These are phyloP conservation scores for Cytospora chrysosperma DNA, from an alignment of 2,329 filamentous ascomycete species.

Conservation along the genomic window DNA sequence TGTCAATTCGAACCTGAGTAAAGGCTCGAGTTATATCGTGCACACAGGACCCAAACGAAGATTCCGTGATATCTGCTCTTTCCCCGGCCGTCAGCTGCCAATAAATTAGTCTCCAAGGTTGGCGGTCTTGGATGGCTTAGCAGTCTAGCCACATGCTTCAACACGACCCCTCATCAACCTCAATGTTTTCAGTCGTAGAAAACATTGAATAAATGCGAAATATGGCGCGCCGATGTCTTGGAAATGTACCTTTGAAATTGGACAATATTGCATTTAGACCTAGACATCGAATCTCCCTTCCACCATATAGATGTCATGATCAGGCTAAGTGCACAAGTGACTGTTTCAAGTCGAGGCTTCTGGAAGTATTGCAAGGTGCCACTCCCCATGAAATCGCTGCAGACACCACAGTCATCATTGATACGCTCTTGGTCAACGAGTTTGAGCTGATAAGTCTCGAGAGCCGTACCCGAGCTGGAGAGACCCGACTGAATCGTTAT, in stretches of 20 bases:
- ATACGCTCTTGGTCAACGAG: not conserved
- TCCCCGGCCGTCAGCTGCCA: not conserved
- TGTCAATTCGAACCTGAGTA: too few species aligned
- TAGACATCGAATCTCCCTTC: not conserved
- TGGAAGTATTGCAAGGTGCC: not conserved
- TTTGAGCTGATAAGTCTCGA: not conserved
- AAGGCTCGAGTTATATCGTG: too few species aligned
- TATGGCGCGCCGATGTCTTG: not conserved
- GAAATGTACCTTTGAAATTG: constrained; percentile 1
- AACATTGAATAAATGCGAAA: too few species aligned
- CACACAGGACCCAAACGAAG: too few species aligned
- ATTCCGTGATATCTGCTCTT: not conserved
- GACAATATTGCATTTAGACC: not conserved
- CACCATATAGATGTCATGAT: not conserved
- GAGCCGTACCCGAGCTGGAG: not conserved
- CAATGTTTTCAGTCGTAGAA: not conserved
- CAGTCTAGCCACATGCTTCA: not conserved
- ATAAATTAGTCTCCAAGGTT: not conserved
- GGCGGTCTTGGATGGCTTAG: not conserved
- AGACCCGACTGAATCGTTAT: not conserved
- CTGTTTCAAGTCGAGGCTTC: too few species aligned
- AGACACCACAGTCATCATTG: not conserved
- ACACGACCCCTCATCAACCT: not conserved
- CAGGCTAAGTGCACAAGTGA: not conserved
- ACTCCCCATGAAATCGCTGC: too few species aligned